phyloP scores from a whole-genome alignment of 495 filamentous ascomycete genomes.

The Cenococcum geophilum region DNA sequence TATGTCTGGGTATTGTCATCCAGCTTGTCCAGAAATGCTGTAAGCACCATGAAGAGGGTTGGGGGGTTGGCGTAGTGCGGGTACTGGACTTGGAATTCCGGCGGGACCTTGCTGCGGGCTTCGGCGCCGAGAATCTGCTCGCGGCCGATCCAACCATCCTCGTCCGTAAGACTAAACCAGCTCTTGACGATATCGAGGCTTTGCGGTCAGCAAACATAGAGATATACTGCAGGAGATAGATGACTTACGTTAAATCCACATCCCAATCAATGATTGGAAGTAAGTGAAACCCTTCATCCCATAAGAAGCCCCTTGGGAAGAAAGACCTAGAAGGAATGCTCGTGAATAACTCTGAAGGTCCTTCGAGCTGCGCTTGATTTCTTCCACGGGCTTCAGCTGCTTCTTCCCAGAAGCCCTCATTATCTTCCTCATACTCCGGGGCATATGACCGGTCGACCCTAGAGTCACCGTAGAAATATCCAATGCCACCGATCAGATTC shows the following conservation, averaged over 20 bases:
- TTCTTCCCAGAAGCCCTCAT: slow-evolving; percentile 96
- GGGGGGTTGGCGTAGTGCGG: slow-evolving; percentile 98
- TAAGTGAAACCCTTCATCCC: slow-evolving; percentile 97
- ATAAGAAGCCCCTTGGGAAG: slow-evolving; percentile 93
- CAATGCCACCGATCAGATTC: slow-evolving; percentile 90
- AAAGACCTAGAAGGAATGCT: slow-evolving; percentile 91
- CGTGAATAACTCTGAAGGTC: slow-evolving; percentile 84
- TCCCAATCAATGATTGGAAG: slow-evolving; percentile 92
- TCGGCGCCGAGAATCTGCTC: slow-evolving; percentile 95
- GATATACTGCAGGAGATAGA: background rate
- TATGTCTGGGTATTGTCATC: slow-evolving; percentile 7
- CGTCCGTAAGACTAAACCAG: slow-evolving; percentile 94
- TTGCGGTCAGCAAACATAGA: background rate
- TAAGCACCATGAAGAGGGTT: slow-evolving; percentile 87
- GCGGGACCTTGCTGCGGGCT: slow-evolving; percentile 89
- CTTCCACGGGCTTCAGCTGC: slow-evolving; percentile 66
- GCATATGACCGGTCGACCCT: slow-evolving; percentile 86
- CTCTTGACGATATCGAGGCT: slow-evolving; percentile 84
- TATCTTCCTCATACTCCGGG: slow-evolving; percentile 88
- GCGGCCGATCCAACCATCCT: slow-evolving; percentile 94
- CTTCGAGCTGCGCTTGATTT: slow-evolving; percentile 62
- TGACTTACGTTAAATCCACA: slow-evolving; percentile 68
- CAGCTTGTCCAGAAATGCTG: slow-evolving; percentile 73
- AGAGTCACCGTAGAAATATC: slow-evolving; percentile 84
- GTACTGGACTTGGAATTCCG: slow-evolving; percentile 94